Percentiles rank a stretch among this genome's conserved stretches.
phyloP scores from a whole-genome alignment of 108 stramenopile species.

The Nitzschia sp. region DNA sequence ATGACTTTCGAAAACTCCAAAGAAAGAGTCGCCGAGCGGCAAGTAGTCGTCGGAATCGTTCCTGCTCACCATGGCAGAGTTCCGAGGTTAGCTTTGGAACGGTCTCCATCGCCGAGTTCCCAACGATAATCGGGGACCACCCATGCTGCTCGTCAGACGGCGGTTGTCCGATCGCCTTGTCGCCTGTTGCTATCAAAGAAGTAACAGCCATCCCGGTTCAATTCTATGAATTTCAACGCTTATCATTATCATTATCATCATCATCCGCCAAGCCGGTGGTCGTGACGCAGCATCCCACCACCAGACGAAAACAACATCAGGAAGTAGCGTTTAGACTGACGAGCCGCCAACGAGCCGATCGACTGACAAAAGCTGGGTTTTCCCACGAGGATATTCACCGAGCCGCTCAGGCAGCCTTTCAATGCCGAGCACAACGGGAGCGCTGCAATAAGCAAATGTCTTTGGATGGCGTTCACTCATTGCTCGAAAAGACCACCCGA shows the following conservation, averaged over 20 bases:
- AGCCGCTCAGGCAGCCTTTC: neutral
- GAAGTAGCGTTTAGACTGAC: neutral
- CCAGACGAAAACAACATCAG: neutral
- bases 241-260: too few relatives aligned
- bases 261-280: neutral
- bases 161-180: conserved; percentile 21
- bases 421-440: neutral
- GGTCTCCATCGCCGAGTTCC: conserved; percentile 6
- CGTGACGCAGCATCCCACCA: neutral
- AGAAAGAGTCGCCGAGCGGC: too few relatives aligned
- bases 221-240: neutral
- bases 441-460: neutral
- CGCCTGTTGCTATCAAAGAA: neutral
- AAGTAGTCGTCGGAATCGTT: neutral
- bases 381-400: neutral
- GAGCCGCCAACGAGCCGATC: neutral
- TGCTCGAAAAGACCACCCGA: neutral
- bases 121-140: conserved; percentile 12
- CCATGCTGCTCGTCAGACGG: conserved; percentile 9
- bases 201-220: neutral
- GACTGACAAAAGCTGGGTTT: conserved; percentile 8
- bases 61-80: conserved; percentile 10
- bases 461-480: conserved; percentile 11
- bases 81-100: conserved; percentile 7
- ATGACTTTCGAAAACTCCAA: too few relatives aligned